Base-by-base conservation (phyloP, 371 early-diverging fungal genomes). In the Haplosporangium sp. region DNA sequence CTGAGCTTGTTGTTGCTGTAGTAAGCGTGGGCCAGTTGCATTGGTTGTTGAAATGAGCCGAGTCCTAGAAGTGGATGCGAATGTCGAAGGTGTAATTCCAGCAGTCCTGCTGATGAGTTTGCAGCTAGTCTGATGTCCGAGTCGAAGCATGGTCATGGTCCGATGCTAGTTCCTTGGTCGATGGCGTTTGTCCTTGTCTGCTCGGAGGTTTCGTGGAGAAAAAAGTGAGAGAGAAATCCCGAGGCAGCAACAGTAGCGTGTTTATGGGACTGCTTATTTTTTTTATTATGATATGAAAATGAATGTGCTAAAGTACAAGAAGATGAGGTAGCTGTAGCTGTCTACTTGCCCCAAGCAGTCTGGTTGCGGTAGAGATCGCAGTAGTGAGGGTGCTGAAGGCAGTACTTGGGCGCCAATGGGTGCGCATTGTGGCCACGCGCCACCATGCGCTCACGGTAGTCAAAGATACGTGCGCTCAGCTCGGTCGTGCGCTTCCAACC, bases 401-500 rank as follows among this genome's bases (percentile, higher is more conserved):
- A 94, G 87, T 90, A 94, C 60, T 87, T 83, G 11, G 93, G 93
- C 65, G 89, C 89, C 57, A 90, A 67, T 40, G 93, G 92, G 41
- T 86, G 88, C 20, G 93, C 91, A 48, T 45, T 61, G 52, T 91
- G 86, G 41, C 93, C 94, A 79, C 92, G 92, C 38, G 75, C 81
- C 16, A 88, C 82, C 64, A 94, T 65, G 66, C 92, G 88, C 80
- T 87, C 90, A 41, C 95, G 87, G 88, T 88, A 90, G 59, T 92
- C 91, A 66, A 89, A 86, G 43, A 95, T 85, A 59, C 95, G 87
- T 14, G 89, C 84, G 69, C 88, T 82, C 37, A 90, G 91, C 63
- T 89, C 89, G 16, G 88, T 85, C 16, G 84, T 84, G 40, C 91
- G 87, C 54, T 85, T 83, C 41, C 76, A 69, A 13, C 89, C 90